Conservation (phyloP, 2,329 filamentous ascomycete species). For the Apiospora phragmitis region DNA sequence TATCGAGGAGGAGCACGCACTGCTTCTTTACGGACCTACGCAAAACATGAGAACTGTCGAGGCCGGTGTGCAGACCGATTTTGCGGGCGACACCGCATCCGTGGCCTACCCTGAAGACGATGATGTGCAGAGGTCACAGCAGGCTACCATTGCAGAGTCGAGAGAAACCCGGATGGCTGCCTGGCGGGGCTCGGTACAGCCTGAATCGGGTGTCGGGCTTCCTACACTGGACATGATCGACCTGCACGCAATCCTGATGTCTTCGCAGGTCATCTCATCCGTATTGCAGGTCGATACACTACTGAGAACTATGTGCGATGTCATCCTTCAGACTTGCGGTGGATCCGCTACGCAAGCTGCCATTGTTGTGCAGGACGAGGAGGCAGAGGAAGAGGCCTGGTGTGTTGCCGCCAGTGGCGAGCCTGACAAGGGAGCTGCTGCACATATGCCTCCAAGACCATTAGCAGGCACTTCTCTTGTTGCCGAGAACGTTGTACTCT, state of each 20-base stretch:
- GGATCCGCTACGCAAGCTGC: slow-evolving; percentile 69
- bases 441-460: slow-evolving; percentile 65
- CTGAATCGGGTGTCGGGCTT: slow-evolving; percentile 61
- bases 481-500: slow-evolving; percentile 75
- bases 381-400: slow-evolving; percentile 59
- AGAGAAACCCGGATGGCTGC: slow-evolving; percentile 61
- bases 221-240: slow-evolving; percentile 83
- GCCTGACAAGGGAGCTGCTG: slow-evolving; percentile 66
- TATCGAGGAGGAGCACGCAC: slow-evolving; percentile 67
- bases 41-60: slow-evolving; percentile 61
- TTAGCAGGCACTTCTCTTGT: slow-evolving; percentile 67
- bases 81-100: slow-evolving; percentile 56
- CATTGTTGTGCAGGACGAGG: slow-evolving; percentile 71
- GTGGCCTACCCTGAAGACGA: slow-evolving; percentile 52
- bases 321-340: slow-evolving; percentile 76
- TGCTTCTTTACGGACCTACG: slow-evolving; percentile 64
- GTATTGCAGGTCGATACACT: slow-evolving; percentile 75
- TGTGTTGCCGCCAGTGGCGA: slow-evolving; percentile 74
- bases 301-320: slow-evolving; percentile 78
- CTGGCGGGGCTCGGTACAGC: slow-evolving; percentile 63
- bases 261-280: slow-evolving; percentile 77
- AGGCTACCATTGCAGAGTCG: slow-evolving; percentile 46
- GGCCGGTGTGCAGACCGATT: slow-evolving; percentile 69
- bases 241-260: slow-evolving; percentile 74
- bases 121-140: slow-evolving; percentile 43